Evolutionary conservation across 495 filamentous ascomycete genomes (phyloP), one percentile per base, ranked within the genome.

Genomic region (Penicillium herquei): DNA sequence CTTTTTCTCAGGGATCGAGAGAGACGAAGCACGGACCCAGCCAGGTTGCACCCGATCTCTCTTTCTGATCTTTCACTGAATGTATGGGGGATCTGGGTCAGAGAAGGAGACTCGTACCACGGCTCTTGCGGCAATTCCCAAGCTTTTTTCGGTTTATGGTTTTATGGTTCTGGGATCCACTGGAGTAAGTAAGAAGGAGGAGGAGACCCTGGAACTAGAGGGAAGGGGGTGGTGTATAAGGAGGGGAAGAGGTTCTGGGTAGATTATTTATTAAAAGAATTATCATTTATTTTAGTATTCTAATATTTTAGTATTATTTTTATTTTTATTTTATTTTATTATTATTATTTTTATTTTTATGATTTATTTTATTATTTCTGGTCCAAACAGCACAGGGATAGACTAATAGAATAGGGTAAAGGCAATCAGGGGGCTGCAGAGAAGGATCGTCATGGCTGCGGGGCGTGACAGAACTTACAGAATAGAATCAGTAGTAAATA

Each of bases 21-120:
- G 4, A 37, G 34, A 37, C 2, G 8, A 61, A 72, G 72, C 72
- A 75, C 72, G 69, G 72, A 63, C 72, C 71, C 43, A 58, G 62
- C 55, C 55, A 57, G 60, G 65, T 64, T 64, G 65, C 65, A 71
- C 55, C 34, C 55, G 64, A 64, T 67, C 59, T 66, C n/a, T n/a
- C n/a, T n/a, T n/a, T n/a, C n/a, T n/a, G n/a, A n/a, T n/a, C n/a
- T n/a, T n/a, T n/a, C n/a, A n/a, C n/a, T n/a, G n/a, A n/a, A n/a
- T n/a, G n/a, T n/a, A n/a, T n/a, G n/a, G n/a, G n/a, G 63, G 50
- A 70, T 65, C 66, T 59, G 54, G 62, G 64, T 51, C 55, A 37
- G 17, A 44, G 66, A 13, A 9, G 2, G 6, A 6, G 34, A 26
- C 21, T 37, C 9, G 68, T 69, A 70, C 70, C 70, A 72, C 65